phyloP scores from a whole-genome alignment of 306 rosid species.

The Rubus idaeus region DNA sequence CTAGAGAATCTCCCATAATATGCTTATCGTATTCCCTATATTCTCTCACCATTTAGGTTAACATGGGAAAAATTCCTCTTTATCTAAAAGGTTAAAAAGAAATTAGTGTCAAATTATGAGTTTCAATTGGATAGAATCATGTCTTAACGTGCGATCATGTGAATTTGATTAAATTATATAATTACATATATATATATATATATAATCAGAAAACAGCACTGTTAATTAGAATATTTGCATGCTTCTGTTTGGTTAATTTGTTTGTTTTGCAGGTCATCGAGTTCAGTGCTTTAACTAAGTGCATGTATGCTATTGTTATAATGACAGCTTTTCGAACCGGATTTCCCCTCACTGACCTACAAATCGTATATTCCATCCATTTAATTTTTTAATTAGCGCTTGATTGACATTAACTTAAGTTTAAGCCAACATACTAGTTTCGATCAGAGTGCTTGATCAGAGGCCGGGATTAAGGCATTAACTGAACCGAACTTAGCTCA shows the following conservation, averaged over 20 bases:
- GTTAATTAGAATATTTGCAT: neutral
- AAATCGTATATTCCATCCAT: neutral
- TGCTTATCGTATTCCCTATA: too few species aligned
- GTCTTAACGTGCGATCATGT: neutral
- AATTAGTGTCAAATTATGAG: neutral
- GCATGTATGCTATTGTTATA: neutral
- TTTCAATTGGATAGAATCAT: neutral
- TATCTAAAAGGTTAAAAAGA: too few species aligned
- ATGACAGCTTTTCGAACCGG: neutral
- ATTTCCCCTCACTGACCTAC: slow-evolving; percentile 9
- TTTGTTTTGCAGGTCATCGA: neutral
- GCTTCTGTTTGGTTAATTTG: neutral
- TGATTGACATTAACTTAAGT: neutral
- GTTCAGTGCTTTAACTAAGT: neutral
- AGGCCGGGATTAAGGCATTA: neutral
- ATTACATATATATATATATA: too few species aligned
- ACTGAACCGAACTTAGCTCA: neutral
- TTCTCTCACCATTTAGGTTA: too few species aligned
- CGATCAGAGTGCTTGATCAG: slow-evolving; percentile 19
- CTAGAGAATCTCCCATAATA: too few species aligned
- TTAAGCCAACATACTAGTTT: neutral
- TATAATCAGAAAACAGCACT: neutral
- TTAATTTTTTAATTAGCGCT: neutral
- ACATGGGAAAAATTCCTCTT: too few species aligned
- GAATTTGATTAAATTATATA: neutral